Conservation (phyloP, 1,139 yeast species). For the Schwanniomyces etchellsii region DNA sequence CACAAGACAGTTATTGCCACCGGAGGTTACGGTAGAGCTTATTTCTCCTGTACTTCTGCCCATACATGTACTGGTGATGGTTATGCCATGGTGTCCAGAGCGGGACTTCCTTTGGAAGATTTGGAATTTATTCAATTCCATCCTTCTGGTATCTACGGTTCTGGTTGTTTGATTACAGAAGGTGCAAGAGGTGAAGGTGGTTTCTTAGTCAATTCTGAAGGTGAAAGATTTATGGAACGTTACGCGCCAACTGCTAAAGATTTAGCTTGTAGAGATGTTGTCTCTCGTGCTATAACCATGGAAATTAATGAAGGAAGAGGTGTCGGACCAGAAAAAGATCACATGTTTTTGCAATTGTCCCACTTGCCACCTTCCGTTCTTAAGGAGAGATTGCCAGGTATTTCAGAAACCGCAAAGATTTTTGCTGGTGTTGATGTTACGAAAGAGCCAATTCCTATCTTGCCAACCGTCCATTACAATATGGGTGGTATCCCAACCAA, state of each 20-base stretch:
- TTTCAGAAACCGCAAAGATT: conserved; percentile 96
- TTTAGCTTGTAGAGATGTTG: conserved; percentile 97
- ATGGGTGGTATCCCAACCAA: conserved; percentile 99
- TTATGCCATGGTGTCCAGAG: conserved; percentile 96
- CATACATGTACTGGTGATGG: conserved; percentile 99
- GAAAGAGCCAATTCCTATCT: conserved; percentile 96
- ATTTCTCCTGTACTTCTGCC: conserved; percentile 97
- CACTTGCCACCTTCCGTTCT: conserved; percentile 91
- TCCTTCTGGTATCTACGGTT: conserved; percentile 98
- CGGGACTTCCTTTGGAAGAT: conserved; percentile 97
- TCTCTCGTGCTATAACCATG: conserved; percentile 96
- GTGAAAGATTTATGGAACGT: conserved; percentile 99
- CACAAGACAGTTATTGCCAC: conserved; percentile 96
- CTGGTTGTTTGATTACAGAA: conserved; percentile 97
- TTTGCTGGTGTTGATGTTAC: conserved; percentile 99
- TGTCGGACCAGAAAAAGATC: conserved; percentile 95
- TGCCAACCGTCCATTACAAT: conserved; percentile 98
- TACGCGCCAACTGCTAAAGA: conserved; percentile 99
- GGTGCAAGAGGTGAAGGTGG: conserved; percentile 99
- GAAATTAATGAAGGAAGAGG: conserved; percentile 99
- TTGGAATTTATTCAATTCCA: conserved; percentile 98
- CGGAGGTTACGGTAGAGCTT: conserved; percentile 98
- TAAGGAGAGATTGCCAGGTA: conserved; percentile 97
- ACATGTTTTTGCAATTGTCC: conserved; percentile 88
- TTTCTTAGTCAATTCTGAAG: conserved; percentile 88